Evolutionary conservation across 2,329 filamentous ascomycete species (phyloP), one percentile per base, ranked within the genome.

Genomic region (Calonectria pauciramosa): DNA sequence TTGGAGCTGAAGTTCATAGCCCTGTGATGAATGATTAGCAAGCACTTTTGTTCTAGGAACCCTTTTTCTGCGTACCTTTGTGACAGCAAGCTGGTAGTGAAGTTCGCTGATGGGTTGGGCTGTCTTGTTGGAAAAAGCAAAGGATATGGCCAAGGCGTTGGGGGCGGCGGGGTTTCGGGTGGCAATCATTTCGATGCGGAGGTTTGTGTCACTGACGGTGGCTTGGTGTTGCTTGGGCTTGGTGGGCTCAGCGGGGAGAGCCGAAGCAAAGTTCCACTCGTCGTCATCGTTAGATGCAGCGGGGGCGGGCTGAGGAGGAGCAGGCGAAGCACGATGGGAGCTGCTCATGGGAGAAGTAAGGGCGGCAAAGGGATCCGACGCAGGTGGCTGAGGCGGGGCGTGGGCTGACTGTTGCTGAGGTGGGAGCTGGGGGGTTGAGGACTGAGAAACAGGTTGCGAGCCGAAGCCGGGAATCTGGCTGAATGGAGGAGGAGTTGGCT

Each of bases 181-280:
- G 8, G 95, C 93, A 49, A 93, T 87, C 83, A 98, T 93, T 49
- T 94, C 90, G 74, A 98, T 93, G 74, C 91, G 91, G 60, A 99
- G 87, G 54, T 87, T 89, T 2, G 92, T 93, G 81, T 94, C 93
- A 81, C 92, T 92, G 54, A 98, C 91, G 4, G 89, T 90, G 26
- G 94, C 87, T 63, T 91, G 91, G 77, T 95, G 91, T 66, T 91
- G 90, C 68, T 86, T 89, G 1, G 93, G 92, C 41, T 91, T 89
- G 74, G 85, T 81, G 23, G 88, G 81, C 68, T 91, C 88, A 3
- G 88, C 85, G 34, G 96, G 96, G 18, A 98, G 89, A 0, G 96
- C 93, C 0, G 96, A 99, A 4, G 95, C 92, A 84, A 99, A 99
- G 30, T 92, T 94, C 96, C 96, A 99, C 82, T 99, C 96, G 77